Percentiles rank a stretch among this genome's conserved stretches.
phyloP scores from a whole-genome alignment of 1,284 basidiomycete species.

The Hemileia vastatrix region DNA sequence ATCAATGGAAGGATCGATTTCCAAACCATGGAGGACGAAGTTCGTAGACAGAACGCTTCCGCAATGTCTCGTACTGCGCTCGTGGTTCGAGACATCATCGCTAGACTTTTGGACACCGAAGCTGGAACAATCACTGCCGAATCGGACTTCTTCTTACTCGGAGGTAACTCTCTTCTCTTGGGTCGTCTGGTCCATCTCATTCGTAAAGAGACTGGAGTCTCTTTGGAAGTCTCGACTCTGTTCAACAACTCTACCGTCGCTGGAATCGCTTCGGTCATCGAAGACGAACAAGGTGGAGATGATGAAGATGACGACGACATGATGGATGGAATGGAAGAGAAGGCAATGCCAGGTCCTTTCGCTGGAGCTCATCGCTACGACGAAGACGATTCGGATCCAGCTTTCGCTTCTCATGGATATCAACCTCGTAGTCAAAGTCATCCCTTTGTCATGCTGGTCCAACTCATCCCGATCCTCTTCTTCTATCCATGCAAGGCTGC shows the following conservation, averaged over 20 bases:
- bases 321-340: constrained; percentile 38
- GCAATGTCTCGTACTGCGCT: constrained; percentile 41
- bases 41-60: constrained; percentile 41
- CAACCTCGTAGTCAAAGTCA: constrained; percentile 40
- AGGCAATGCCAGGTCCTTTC: constrained; percentile 32
- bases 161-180: constrained; percentile 42
- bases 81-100: constrained; percentile 42
- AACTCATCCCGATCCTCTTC: constrained; percentile 39
- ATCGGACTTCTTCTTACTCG: constrained; percentile 44
- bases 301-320: constrained; percentile 33
- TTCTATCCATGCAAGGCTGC: constrained; percentile 44
- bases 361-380: constrained; percentile 39
- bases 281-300: constrained; percentile 36
- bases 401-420: constrained; percentile 40
- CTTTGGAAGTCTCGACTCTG: constrained; percentile 40
- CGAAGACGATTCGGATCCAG: constrained; percentile 35
- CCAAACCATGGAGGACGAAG: constrained; percentile 43
- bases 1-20: constrained; percentile 41
- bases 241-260: constrained; percentile 43
- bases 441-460: constrained; percentile 39
- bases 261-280: constrained; percentile 39
- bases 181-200: constrained; percentile 42
- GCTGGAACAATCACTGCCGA: constrained; percentile 43
- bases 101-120: constrained; percentile 41
- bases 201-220: constrained; percentile 42